phyloP scores from a whole-genome alignment of 257 asterid genomes.

The Forsythia suspensa region DNA sequence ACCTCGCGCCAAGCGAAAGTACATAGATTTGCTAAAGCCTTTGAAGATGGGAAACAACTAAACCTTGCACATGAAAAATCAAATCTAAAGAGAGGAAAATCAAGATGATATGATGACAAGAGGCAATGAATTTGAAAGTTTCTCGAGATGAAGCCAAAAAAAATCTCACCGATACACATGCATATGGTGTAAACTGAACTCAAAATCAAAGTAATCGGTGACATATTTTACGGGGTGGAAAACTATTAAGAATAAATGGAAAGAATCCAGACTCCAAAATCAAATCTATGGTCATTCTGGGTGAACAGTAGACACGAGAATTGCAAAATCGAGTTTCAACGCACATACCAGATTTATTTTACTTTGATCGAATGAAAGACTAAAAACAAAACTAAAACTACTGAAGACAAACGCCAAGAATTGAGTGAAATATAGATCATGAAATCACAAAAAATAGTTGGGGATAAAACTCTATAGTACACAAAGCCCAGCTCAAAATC shows the following conservation, averaged over 20 bases:
- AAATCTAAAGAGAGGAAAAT: conserved; percentile 35
- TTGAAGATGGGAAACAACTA: conserved; percentile 48
- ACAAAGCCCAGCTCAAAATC: conserved; percentile 10
- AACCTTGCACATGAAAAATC: conserved; percentile 30
- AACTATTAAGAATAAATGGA: conserved; percentile 17
- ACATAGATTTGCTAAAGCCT: conserved; percentile 30
- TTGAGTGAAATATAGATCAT: conserved; percentile 28
- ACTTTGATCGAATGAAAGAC: conserved; percentile 21
- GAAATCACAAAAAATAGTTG: conserved; percentile 42
- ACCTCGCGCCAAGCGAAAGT: conserved; percentile 40
- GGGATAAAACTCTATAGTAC: conserved; percentile 11
- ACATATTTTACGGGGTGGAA: conserved; percentile 3
- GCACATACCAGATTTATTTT: conserved; percentile 40
- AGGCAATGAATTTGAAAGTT: conserved; percentile 25
- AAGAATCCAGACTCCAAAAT: conserved; percentile 33
- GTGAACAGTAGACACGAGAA: conserved; percentile 42
- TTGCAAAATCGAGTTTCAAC: conserved; percentile 21
- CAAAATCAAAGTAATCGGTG: conserved; percentile 25
- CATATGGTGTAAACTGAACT: conserved; percentile 6
- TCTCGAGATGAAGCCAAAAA: conserved; percentile 16
- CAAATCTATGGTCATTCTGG: conserved; percentile 36
- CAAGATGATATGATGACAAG: conserved; percentile 14
- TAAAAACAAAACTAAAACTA: conserved; percentile 25
- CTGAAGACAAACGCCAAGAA: conserved; percentile 3
- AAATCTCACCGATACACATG: not conserved